Conservation (phyloP, 1,139 yeast genomes). For the Yamadazyma kanchanaburiensis region DNA sequence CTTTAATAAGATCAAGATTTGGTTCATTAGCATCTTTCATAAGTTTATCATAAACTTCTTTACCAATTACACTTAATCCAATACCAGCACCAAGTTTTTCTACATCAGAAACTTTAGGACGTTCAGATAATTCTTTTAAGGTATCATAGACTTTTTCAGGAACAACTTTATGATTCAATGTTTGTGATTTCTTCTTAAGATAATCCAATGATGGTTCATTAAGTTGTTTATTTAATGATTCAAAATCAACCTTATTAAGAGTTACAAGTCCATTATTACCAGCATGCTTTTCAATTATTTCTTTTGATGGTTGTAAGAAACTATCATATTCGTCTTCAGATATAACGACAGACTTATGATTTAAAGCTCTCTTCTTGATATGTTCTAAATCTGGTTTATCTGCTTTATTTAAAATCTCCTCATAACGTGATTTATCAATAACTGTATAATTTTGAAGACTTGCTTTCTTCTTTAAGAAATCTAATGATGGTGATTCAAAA, state of each 20-base stretch:
- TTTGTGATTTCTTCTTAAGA: slow-evolving; percentile 14
- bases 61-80: slow-evolving; percentile 14
- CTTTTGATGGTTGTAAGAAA: slow-evolving; percentile 11
- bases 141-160: slow-evolving; percentile 5
- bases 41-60: slow-evolving; percentile 11
- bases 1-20: slow-evolving; percentile 15
- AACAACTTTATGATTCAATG: slow-evolving; percentile 10
- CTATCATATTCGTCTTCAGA: slow-evolving; percentile 15
- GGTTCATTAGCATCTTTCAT: slow-evolving; percentile 8
- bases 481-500: slow-evolving; percentile 18
- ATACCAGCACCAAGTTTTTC: slow-evolving; percentile 7
- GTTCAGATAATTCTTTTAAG: slow-evolving; percentile 4
- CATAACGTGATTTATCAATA: slow-evolving; percentile 4
- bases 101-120: slow-evolving; percentile 15
- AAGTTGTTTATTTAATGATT: slow-evolving; percentile 11
- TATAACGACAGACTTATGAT: slow-evolving; percentile 16
- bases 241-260: slow-evolving; percentile 17
- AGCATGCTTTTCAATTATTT: slow-evolving; percentile 9
- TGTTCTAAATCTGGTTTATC: slow-evolving; percentile 14
- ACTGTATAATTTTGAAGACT: slow-evolving; percentile 4
- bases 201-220: slow-evolving; percentile 19
- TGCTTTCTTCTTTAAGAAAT: slow-evolving; percentile 24
- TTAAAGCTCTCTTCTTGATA: slow-evolving; percentile 18
- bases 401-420: slow-evolving; percentile 2
- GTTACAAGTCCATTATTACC: slow-evolving; percentile 10